phyloP scores from a whole-genome alignment of 768 basidiomycete genomes.

The Calocybe gangraenosa region DNA sequence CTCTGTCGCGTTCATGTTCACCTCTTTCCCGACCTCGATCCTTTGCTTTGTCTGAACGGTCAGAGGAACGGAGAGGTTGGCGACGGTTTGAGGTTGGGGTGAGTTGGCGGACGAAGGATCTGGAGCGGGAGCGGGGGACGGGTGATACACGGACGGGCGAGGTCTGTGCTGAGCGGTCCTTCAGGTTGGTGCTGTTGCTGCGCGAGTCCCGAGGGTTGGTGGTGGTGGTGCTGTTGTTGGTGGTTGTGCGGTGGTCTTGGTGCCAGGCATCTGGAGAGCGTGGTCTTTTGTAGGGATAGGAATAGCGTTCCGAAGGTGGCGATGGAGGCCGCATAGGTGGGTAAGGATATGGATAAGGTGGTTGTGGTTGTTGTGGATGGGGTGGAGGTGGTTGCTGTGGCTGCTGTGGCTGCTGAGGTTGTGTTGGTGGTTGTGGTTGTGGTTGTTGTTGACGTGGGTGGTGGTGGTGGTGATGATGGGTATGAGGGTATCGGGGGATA shows the following conservation, averaged over 20 bases:
- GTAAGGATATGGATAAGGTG: background rate
- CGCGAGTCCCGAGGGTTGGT: no score
- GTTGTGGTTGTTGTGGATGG: background rate
- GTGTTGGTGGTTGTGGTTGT: no score
- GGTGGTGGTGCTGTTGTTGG: background rate
- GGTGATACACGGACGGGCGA: conserved; percentile 11
- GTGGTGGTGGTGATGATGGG: no score
- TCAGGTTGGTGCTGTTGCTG: background rate
- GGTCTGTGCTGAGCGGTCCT: conserved; percentile 4
- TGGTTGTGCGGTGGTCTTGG: background rate
- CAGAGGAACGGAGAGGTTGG: no score
- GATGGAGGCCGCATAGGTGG: background rate
- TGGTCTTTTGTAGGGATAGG: background rate
- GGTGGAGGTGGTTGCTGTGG: background rate
- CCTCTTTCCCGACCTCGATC: no score
- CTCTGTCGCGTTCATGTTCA: no score
- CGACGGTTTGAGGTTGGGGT: conserved; percentile 5
- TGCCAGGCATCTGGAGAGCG: conserved; percentile 4
- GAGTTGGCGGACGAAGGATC: conserved; percentile 3
- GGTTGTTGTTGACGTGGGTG: background rate
- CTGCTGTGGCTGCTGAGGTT: no score
- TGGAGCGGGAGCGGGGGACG: background rate
- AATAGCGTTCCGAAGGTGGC: background rate
- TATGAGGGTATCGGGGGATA: background rate
- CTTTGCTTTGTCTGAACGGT: no score